A percentile compares a stretch with the other conserved stretches of the same genome.
Conservation (phyloP, 495 filamentous ascomycete species). For the Aspergillus nidulans region DNA sequence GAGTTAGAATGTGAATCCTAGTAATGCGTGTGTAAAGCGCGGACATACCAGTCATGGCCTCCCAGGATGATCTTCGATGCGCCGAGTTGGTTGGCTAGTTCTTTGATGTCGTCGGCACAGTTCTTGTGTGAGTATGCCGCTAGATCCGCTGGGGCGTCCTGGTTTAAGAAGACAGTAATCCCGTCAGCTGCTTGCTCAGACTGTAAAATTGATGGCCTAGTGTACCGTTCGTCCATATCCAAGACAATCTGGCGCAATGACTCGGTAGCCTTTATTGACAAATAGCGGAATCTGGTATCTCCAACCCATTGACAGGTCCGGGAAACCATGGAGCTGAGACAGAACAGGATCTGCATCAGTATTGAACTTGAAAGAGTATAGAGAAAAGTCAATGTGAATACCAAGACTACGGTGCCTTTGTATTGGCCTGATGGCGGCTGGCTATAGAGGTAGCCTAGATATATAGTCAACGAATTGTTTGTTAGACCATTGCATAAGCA, state of each 20-base stretch:
- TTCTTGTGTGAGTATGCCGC: conserved; percentile 64
- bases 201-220: background rate
- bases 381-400: conserved; percentile 16
- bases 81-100: conserved; percentile 55
- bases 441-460: conserved; percentile 60
- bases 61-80: conserved; percentile 63
- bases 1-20: background rate
- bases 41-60: conserved; percentile 78
- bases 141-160: conserved; percentile 56
- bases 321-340: conserved; percentile 58
- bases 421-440: conserved; percentile 50
- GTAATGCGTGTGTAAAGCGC: background rate
- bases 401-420: conserved; percentile 62
- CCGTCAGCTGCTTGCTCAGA: background rate
- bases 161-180: background rate
- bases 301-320: conserved; percentile 70
- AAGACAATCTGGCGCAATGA: conserved; percentile 75
- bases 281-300: conserved; percentile 78
- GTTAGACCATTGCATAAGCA: too few species aligned
- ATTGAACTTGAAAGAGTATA: background rate
- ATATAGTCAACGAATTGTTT: conserved; percentile 7
- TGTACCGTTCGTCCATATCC: conserved; percentile 72
- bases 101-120: conserved; percentile 65
- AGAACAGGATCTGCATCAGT: background rate
- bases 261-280: conserved; percentile 60